These are phyloP conservation scores for Picea abies DNA, from an alignment of 83 land plant genomes.

Conservation along the genomic window DNA sequence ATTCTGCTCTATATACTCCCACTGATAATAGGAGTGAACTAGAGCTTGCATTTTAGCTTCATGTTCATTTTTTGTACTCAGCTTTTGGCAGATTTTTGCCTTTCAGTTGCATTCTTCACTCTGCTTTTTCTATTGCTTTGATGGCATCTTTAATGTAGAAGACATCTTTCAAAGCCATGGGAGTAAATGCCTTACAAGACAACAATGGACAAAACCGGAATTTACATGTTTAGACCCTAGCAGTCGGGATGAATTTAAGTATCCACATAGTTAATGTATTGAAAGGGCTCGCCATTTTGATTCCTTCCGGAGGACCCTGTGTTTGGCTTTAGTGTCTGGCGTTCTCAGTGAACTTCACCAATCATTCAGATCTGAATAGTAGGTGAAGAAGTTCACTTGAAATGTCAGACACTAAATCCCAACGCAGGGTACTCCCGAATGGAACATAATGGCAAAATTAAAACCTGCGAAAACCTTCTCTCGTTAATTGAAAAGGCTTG, in stretches of 20 bases:
- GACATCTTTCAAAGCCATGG: neutral
- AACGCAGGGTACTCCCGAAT: no score
- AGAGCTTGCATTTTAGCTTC: slow-evolving; percentile 23
- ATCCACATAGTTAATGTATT: neutral
- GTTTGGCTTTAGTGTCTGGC: no score
- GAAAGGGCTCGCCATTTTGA: neutral
- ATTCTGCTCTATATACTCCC: slow-evolving; percentile 75
- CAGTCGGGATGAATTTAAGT: neutral
- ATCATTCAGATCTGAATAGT: no score
- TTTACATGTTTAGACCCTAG: neutral
- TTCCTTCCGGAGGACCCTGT: neutral
- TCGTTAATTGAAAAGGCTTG: no score
- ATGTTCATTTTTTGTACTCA: neutral
- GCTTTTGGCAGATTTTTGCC: neutral
- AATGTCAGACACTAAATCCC: no score
- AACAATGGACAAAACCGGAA: neutral
- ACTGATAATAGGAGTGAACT: slow-evolving; percentile 62
- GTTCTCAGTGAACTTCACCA: no score
- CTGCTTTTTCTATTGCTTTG: neutral
- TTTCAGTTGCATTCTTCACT: neutral
- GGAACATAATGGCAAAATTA: no score
- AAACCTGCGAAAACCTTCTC: no score
- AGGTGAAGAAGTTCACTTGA: no score
- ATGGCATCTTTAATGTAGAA: neutral
- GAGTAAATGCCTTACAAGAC: neutral